Conservation (phyloP, 805 yeast genomes). For the Nadsonia fulvescens region DNA sequence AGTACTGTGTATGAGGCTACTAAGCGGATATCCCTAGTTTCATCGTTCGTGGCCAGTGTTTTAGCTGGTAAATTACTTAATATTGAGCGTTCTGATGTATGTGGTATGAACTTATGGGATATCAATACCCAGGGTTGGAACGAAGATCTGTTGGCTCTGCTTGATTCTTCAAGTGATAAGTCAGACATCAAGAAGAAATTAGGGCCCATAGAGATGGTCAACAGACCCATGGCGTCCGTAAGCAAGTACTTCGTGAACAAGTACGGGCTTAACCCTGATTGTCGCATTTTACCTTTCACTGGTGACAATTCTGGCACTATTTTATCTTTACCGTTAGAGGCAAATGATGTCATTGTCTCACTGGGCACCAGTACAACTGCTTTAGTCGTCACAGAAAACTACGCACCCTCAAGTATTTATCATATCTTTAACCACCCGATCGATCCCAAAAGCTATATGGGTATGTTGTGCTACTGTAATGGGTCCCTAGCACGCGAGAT, state of each 20-base stretch:
- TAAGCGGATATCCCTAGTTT: constrained; percentile 49
- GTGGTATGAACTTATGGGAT: constrained; percentile 86
- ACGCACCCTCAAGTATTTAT: constrained; percentile 61
- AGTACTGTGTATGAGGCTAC: constrained; percentile 40
- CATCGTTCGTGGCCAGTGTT: constrained; percentile 59
- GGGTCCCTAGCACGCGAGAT: constrained; percentile 77
- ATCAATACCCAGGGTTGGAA: constrained; percentile 38
- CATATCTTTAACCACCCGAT: constrained; percentile 83
- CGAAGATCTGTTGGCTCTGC: constrained; percentile 31
- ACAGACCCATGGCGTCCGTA: constrained; percentile 21
- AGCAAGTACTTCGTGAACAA: constrained; percentile 43
- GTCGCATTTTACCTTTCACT: constrained; percentile 58
- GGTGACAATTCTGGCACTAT: constrained; percentile 88
- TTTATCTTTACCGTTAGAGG: constrained; percentile 56
- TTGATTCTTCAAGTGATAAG: constrained; percentile 11
- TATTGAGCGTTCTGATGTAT: constrained; percentile 72
- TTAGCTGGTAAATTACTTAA: constrained; percentile 45
- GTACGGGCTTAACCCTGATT: constrained; percentile 38
- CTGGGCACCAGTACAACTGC: constrained; percentile 90
- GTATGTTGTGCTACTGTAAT: constrained; percentile 87
- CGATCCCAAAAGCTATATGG: constrained; percentile 61
- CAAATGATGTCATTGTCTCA: constrained; percentile 63
- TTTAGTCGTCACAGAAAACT: constrained; percentile 59
- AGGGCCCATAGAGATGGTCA: constrained; percentile 25
- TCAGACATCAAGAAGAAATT: constrained; percentile 22